phyloP scores from a whole-genome alignment of 805 yeast species.

The Yamadazyma endophytica region DNA sequence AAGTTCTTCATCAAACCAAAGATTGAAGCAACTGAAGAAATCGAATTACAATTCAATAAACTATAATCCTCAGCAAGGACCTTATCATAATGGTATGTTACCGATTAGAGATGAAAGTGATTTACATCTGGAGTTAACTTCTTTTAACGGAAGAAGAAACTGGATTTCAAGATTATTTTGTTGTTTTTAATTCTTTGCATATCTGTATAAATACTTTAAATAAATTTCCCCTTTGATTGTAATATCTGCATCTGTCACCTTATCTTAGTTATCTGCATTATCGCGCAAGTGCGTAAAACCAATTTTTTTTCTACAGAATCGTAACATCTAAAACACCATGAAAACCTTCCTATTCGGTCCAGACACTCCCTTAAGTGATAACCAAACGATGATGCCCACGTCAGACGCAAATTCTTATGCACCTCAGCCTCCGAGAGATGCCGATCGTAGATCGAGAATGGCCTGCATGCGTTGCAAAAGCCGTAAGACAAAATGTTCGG shows the following conservation, averaged over 20 bases:
- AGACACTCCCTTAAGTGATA: no score
- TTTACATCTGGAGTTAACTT: constrained; percentile 36
- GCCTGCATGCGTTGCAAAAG: constrained; percentile 23
- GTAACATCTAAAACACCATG: no score
- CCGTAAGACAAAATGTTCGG: constrained; percentile 26
- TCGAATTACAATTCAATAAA: constrained; percentile 14
- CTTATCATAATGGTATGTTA: constrained; percentile 24
- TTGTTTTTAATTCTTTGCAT: constrained; percentile 11
- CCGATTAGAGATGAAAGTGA: constrained; percentile 34
- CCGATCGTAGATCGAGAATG: constrained; percentile 2
- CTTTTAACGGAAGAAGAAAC: constrained; percentile 19
- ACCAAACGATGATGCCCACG: no score
- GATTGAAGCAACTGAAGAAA: constrained; percentile 8
- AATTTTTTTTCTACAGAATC: no score
- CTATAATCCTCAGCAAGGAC: constrained; percentile 6
- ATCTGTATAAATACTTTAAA: no score
- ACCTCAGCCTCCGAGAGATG: no score
- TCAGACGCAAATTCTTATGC: no score
- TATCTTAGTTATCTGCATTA: no score
- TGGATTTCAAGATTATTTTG: constrained; percentile 11
- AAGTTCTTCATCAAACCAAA: constrained; percentile 9
- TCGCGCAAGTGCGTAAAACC: no score
- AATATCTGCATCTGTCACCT: no score
- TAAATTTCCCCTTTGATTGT: no score
- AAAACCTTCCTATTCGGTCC: no score